phyloP scores from a whole-genome alignment of 345 rosid genomes.

The Turnera subulata region DNA sequence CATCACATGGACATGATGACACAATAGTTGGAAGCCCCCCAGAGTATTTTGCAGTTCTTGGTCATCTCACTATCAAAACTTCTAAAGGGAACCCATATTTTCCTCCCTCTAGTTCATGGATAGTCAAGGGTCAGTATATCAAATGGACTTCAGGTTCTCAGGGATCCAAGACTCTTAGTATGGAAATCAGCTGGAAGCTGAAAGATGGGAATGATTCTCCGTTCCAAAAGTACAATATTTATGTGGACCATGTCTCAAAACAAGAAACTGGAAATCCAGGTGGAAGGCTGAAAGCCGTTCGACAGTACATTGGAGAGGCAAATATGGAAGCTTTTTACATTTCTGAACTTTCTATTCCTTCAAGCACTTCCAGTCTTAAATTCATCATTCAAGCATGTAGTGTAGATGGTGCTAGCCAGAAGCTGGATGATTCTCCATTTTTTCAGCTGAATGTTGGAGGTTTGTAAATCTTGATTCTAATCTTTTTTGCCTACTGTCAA shows the following conservation, averaged over 20 bases:
- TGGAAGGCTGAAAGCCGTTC: slow-evolving; percentile 16
- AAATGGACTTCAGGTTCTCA: slow-evolving; percentile 44
- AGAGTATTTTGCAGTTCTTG: slow-evolving; percentile 56
- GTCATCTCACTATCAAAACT: slow-evolving; percentile 44
- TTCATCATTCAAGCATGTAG: slow-evolving; percentile 50
- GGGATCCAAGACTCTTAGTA: slow-evolving; percentile 43
- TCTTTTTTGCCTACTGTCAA: not conserved
- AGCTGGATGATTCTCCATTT: slow-evolving; percentile 47
- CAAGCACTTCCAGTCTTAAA: slow-evolving; percentile 37
- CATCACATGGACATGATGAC: slow-evolving; percentile 13
- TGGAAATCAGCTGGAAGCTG: slow-evolving; percentile 52
- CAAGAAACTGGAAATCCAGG: slow-evolving; percentile 13
- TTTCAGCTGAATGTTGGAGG: slow-evolving; percentile 31
- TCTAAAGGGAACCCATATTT: slow-evolving; percentile 21
- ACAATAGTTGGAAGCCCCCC: slow-evolving; percentile 5
- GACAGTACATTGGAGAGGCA: slow-evolving; percentile 52
- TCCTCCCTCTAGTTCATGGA: slow-evolving; percentile 52
- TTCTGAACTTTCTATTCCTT: slow-evolving; percentile 39
- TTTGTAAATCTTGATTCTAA: not conserved
- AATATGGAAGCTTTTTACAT: slow-evolving; percentile 56
- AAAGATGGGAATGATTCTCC: slow-evolving; percentile 22
- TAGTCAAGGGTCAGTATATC: slow-evolving; percentile 38
- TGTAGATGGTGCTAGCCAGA: slow-evolving; percentile 32
- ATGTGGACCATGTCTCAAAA: slow-evolving; percentile 36
- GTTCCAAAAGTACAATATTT: slow-evolving; percentile 48